Evolutionary conservation across 257 asterid species (phyloP).

Genomic region (Ophiorrhiza pumila): DNA sequence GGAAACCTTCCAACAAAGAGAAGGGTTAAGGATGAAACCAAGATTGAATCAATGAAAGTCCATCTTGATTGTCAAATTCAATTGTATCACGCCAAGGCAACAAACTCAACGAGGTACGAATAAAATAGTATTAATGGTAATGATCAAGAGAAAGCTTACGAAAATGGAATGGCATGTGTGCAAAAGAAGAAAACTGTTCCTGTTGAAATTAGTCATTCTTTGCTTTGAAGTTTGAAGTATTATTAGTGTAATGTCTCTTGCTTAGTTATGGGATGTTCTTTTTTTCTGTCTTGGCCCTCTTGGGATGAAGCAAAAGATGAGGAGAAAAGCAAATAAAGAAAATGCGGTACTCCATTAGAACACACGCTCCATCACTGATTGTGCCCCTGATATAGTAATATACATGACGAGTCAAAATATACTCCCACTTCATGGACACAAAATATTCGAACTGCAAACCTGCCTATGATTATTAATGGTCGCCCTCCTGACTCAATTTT

Average conservation of each 20-base stretch:
- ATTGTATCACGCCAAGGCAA: slow-evolving; percentile 12
- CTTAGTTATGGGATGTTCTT: slow-evolving; percentile 3
- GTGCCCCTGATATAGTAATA: no score
- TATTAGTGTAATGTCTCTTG: slow-evolving; percentile 4
- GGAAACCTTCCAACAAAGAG: background rate
- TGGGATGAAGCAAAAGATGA: slow-evolving; percentile 4
- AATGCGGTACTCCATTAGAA: no score
- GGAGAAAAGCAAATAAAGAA: background rate
- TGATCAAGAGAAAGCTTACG: slow-evolving; percentile 46
- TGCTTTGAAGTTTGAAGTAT: slow-evolving; percentile 27
- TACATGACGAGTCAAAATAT: no score
- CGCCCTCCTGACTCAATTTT: no score
- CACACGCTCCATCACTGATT: no score
- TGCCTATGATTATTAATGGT: no score
- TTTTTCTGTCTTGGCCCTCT: background rate
- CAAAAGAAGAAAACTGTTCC: slow-evolving; percentile 37
- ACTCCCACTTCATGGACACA: no score
- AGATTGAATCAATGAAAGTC: background rate
- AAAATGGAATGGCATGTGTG: slow-evolving; percentile 41
- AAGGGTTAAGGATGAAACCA: background rate
- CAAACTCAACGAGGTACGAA: slow-evolving; percentile 12
- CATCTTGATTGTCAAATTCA: background rate
- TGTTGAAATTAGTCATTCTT: slow-evolving; percentile 33
- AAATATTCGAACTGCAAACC: no score
- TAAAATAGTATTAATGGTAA: slow-evolving; percentile 15